A percentile compares a stretch with the other conserved stretches of the same genome.
Conservation (phyloP, 2,329 filamentous ascomycete genomes). For the Emydomyces testavorans region DNA sequence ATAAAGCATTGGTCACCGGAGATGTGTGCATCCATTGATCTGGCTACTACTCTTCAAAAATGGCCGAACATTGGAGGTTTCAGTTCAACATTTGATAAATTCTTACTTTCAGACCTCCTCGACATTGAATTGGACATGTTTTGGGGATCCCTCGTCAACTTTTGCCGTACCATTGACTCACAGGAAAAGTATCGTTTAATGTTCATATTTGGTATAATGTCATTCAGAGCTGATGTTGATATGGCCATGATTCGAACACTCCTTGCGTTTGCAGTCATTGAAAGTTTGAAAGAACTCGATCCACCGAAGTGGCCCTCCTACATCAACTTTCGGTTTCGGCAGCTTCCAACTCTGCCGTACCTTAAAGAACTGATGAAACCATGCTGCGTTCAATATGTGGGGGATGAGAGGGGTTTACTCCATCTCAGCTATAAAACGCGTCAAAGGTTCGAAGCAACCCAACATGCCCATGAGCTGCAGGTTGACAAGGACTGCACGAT, state of each 20-base stretch:
- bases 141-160: constrained; percentile 13
- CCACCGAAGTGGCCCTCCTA: constrained; percentile 13
- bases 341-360: constrained; percentile 10
- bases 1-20: constrained; percentile 11
- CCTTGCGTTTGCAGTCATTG: constrained; percentile 15
- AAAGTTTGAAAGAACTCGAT: constrained; percentile 12
- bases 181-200: constrained; percentile 22
- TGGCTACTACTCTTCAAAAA: constrained; percentile 9
- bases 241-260: constrained; percentile 20
- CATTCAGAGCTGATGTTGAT: constrained; percentile 19
- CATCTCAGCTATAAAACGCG: constrained; percentile 3
- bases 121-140: constrained; percentile 8
- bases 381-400: constrained; percentile 10
- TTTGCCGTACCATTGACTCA: constrained; percentile 11
- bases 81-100: constrained; percentile 10
- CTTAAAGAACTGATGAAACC: constrained; percentile 8
- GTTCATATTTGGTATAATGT: constrained; percentile 24
- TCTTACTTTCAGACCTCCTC: constrained; percentile 13
- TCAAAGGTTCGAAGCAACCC: constrained; percentile 5
- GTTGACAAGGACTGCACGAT: constrained; percentile 10
- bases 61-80: constrained; percentile 14
- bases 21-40: constrained; percentile 2
- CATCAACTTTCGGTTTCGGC: constrained; percentile 10
- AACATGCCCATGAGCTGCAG: constrained; percentile 5
- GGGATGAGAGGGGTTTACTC: constrained; percentile 4